Conservation (phyloP, 345 rosid species). For the Draba incana region DNA sequence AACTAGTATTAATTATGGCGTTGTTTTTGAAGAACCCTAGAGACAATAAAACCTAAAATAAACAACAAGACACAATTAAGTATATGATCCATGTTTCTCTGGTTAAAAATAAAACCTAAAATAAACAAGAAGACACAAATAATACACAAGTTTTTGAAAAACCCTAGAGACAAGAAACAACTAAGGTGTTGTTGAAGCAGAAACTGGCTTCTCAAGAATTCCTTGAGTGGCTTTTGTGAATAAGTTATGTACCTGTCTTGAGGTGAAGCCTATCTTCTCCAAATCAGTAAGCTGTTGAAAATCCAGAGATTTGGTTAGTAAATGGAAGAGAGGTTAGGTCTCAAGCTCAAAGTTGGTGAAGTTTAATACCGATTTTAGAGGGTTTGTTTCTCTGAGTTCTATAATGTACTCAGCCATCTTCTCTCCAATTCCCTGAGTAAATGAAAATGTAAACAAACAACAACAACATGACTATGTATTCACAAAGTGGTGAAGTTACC, state of each 20-base stretch:
- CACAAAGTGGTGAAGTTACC: constrained; percentile 44
- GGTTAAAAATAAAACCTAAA: constrained; percentile 1
- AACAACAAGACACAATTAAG: too few relatives aligned
- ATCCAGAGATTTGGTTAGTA: constrained; percentile 10
- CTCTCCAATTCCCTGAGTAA: constrained; percentile 75
- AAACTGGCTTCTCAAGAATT: constrained; percentile 45
- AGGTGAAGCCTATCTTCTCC: constrained; percentile 86
- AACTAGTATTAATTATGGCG: constrained; percentile 17
- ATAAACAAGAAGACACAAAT: constrained; percentile 17
- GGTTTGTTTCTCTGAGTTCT: constrained; percentile 70
- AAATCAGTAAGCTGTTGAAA: constrained; percentile 67
- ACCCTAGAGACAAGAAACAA: constrained; percentile 24
- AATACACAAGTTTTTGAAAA: constrained; percentile 8
- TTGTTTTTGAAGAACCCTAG: neutral
- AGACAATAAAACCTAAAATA: too few relatives aligned
- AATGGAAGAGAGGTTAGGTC: neutral
- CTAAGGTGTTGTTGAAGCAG: constrained; percentile 37
- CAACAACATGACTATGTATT: too few relatives aligned
- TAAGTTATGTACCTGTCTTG: constrained; percentile 73
- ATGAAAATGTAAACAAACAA: too few relatives aligned
- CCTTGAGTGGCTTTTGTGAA: constrained; percentile 66
- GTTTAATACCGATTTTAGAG: constrained; percentile 58
- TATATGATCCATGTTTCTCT: too few relatives aligned
- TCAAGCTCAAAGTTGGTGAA: neutral
- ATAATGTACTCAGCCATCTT: constrained; percentile 75